Evolutionary conservation across 306 rosid genomes (phyloP).

Genomic region (Pachyrhizus erosus): DNA sequence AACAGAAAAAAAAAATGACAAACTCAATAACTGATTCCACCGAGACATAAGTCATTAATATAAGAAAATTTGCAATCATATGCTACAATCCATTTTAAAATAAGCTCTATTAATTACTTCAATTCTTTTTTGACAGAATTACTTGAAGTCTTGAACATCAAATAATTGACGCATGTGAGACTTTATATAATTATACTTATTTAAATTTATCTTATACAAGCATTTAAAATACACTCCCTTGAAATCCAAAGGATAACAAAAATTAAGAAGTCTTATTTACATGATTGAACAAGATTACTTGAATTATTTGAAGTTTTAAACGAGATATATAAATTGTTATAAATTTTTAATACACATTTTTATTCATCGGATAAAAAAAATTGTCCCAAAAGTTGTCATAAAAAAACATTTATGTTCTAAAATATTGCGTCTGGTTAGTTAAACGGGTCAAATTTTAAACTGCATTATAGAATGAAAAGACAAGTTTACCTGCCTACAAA

Average conservation of each 20-base stretch:
- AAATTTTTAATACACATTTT: too few species aligned
- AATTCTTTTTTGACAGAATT: too few species aligned
- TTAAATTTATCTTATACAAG: too few species aligned
- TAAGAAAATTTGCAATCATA: not conserved
- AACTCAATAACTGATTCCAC: not conserved
- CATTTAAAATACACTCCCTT: not conserved
- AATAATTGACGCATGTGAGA: not conserved
- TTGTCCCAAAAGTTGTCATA: not conserved
- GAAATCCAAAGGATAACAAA: not conserved
- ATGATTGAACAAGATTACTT: too few species aligned
- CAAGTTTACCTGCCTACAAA: too few species aligned
- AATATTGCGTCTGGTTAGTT: not conserved
- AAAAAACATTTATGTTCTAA: not conserved
- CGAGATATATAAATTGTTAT: too few species aligned
- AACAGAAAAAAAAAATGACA: not conserved
- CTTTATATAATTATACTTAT: not conserved
- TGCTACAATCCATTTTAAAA: not conserved
- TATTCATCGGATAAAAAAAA: too few species aligned
- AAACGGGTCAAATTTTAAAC: not conserved
- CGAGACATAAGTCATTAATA: not conserved
- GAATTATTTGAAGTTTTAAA: too few species aligned
- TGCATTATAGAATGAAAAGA: not conserved
- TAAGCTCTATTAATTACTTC: too few species aligned
- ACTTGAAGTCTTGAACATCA: not conserved
- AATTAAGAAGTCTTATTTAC: too few species aligned